These are phyloP conservation scores for Solanum lignicaule DNA, from an alignment of 257 asterid species.

Conservation along the genomic window DNA sequence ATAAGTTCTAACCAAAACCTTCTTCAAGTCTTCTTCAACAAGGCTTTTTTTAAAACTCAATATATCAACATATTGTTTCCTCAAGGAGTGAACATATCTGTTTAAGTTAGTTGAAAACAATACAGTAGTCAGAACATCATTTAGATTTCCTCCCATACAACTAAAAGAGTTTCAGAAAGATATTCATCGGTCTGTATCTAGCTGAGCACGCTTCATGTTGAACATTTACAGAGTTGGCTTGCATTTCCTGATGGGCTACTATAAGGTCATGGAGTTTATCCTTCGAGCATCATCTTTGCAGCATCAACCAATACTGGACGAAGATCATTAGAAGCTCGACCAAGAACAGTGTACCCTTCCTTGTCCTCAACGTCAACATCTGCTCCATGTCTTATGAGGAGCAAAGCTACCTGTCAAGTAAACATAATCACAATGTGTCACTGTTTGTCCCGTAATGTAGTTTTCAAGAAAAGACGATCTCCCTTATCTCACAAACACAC, in stretches of 20 bases:
- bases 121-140: neutral
- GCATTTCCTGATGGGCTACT: neutral
- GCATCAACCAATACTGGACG: slow-evolving; percentile 67
- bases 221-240: neutral
- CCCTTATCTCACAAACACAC: neutral
- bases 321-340: slow-evolving; percentile 58
- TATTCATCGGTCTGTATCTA: neutral
- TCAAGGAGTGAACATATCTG: no score
- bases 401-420: slow-evolving; percentile 70
- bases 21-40: no score
- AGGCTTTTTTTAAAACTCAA: no score
- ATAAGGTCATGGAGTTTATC: slow-evolving; percentile 15
- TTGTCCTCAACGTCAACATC: slow-evolving; percentile 75
- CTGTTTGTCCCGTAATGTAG: neutral
- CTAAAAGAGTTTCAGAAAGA: neutral
- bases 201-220: neutral
- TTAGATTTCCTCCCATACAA: neutral
- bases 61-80: no score
- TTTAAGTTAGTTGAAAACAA: no score
- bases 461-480: neutral
- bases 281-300: slow-evolving; percentile 88
- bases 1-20: no score
- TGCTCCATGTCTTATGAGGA: slow-evolving; percentile 91
- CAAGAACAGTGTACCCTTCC: slow-evolving; percentile 92
- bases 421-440: neutral